Evolutionary conservation across 441 rosid genomes (phyloP), one percentile per base, ranked within the genome.

Genomic region (Raphanus hybrid): DNA sequence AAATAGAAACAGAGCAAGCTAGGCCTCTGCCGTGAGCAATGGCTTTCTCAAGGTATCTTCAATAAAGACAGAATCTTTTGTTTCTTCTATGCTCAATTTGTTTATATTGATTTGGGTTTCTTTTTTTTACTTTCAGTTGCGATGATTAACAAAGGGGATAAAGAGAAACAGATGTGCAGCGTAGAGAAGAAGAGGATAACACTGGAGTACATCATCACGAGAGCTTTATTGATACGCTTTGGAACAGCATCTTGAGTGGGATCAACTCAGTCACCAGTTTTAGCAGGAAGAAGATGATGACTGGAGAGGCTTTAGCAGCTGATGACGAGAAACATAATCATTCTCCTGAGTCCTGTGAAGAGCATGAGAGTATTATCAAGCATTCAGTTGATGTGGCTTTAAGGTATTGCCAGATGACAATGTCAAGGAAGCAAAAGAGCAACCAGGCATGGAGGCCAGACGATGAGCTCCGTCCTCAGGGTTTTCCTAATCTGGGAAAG

Each of bases 291-390:
- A 89, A 11, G 93, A 69, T 34, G 99, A 94, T 67, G 97, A 94
- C 73, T 94, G 99, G 99, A n/a, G 98, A 94, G 79, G 90, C 96
- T 59, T 69, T 92, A 73, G 97, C 99, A 78, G 94, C 94, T 1
- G 93, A 93, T 1, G 78, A 87, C 26, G 86, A 80, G 75, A 77
- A 81, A 32, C 73, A 77, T 20, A 74, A 76, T 73, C 77, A n/a
- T 48, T n/a, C 81, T 2, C 75, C 76, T 3, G 83, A 81, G 32
- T 59, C 75, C 0, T 57, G 81, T 8, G 37, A 78, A 15, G 83
- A 74, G 80, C 69, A 50, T 62, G 86, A 80, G 60, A 59, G 68
- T 52, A 16, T 48, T 52, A 32, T 72, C 61, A 64, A 63, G 50
- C 80, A 62, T 58, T 67, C 78, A 5, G 79, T 61, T 59, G 83